Base-by-base conservation (phyloP, 345 rosid genomes). In the Salix exigua region DNA sequence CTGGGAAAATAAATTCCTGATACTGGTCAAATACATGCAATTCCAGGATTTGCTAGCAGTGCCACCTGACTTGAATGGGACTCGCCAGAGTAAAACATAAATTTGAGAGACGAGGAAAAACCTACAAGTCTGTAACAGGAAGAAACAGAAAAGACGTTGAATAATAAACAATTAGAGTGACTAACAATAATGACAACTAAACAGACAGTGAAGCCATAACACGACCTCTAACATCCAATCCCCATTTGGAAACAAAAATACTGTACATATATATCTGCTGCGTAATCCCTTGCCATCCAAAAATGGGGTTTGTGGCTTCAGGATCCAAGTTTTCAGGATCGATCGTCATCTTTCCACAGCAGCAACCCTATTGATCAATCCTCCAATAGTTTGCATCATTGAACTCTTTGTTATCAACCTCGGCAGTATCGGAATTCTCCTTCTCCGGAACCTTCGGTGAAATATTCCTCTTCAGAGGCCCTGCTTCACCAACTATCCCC, bases 401-500 rank as follows among this genome's bases (percentile, higher is more conserved):
- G 85, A 96, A 94, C 84, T 96, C 98, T 77, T 87, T 92, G 61
- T 88, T 87, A 67, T 87, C 92, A 13, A 85, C 86, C 6, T 85
- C 90, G 19, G 80, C 78, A 44, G 87, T 92, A 5, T 85, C 94
- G 0, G 87, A 53, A 28, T 79, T 89, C 72, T 88, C 94, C 79
- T 85, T 89, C 76, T 87, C 92, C 0, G 86, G 67, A 63, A 74
- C 74, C 81, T 89, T 88, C 5, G 89, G 91, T 37, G 75, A 37
- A 14, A 86, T 76, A 74, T 76, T 89, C 80, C 92, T 86, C 83
- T 90, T 96, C 77, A 96, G 67, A 4, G 96, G 96, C 67, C 94
- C 98, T 6, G 98, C 98, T 82, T 93, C 99, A 51, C 97, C 97
- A 23, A 93, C 98, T 53, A 93, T 96, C 51, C 97, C 98, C 81